Conservation (phyloP, 768 basidiomycete species). For the Boletus reticuloceps region DNA sequence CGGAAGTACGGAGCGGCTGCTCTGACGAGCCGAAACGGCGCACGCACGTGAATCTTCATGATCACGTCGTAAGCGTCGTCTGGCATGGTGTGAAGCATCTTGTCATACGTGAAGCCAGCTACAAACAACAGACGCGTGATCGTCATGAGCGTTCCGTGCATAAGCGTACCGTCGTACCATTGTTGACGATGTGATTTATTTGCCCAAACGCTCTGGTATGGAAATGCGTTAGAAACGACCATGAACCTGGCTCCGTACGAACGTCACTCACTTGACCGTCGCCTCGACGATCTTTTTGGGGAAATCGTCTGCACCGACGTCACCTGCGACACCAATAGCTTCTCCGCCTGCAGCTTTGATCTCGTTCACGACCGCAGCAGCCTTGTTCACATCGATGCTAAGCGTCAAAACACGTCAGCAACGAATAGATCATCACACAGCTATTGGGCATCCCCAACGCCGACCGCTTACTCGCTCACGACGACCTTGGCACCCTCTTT, state of each 20-base stretch:
- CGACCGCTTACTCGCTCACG: conserved; percentile 64
- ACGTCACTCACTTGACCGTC: conserved; percentile 58
- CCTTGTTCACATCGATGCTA: conserved; percentile 73
- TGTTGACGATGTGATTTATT: conserved; percentile 86
- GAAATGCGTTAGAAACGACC: no score
- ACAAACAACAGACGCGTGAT: not conserved
- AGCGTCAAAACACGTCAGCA: conserved; percentile 1
- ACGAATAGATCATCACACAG: not conserved
- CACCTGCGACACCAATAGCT: conserved; percentile 71
- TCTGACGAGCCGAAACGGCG: conserved; percentile 81
- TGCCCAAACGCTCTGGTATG: conserved; percentile 67
- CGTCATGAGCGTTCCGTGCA: not conserved
- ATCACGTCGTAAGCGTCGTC: conserved; percentile 83
- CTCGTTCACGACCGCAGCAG: conserved; percentile 64
- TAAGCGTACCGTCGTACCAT: conserved; percentile 42
- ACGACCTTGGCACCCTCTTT: conserved; percentile 87
- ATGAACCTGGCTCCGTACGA: no score
- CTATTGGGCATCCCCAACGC: not conserved
- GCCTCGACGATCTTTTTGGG: conserved; percentile 75
- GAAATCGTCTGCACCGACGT: conserved; percentile 82
- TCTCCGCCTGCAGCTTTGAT: conserved; percentile 73
- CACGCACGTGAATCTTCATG: conserved; percentile 79
- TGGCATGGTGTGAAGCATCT: conserved; percentile 84
- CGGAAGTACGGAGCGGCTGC: conserved; percentile 86
- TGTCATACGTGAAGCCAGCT: conserved; percentile 81